A percentile compares a stretch with the other conserved stretches of the same genome.
These are phyloP conservation scores for Boletus tylopilopsis DNA, from an alignment of 768 basidiomycete species.

Conservation along the genomic window DNA sequence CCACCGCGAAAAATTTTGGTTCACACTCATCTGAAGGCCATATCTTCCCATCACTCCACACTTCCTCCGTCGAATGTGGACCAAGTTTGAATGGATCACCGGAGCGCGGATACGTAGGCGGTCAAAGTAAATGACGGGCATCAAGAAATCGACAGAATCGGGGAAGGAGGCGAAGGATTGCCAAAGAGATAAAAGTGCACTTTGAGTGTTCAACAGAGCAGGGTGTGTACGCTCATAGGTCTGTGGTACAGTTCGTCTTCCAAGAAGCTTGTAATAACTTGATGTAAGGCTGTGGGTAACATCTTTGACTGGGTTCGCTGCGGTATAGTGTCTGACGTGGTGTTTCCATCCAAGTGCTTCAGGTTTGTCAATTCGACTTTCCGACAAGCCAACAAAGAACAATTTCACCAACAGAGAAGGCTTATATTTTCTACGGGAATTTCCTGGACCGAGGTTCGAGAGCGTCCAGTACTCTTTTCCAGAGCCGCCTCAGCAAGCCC, in stretches of 20 bases:
- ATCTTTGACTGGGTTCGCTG: constrained; percentile 53
- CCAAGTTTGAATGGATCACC: constrained; percentile 65
- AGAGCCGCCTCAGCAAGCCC: constrained; percentile 44
- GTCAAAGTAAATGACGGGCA: constrained; percentile 75
- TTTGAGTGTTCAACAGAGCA: constrained; percentile 52
- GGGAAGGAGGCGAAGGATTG: constrained; percentile 38
- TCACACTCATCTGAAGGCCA: constrained; percentile 38
- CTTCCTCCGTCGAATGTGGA: constrained; percentile 55
- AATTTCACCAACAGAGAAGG: constrained; percentile 31
- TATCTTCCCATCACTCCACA: constrained; percentile 56
- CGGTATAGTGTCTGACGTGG: constrained; percentile 51
- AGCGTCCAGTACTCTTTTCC: constrained; percentile 52
- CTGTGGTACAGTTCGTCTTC: constrained; percentile 67
- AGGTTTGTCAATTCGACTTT: constrained; percentile 34
- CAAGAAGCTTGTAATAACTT: constrained; percentile 50
- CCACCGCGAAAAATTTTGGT: constrained; percentile 42
- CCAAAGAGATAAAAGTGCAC: constrained; percentile 57
- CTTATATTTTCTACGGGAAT: constrained; percentile 52
- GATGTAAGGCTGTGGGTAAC: neutral
- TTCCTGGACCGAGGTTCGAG: constrained; percentile 45
- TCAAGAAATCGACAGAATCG: constrained; percentile 43
- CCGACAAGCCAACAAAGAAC: constrained; percentile 53
- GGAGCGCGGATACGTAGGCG: constrained; percentile 69
- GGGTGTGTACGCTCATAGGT: constrained; percentile 67
- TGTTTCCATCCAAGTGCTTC: constrained; percentile 60